phyloP scores from a whole-genome alignment of 768 basidiomycete genomes.

The Porphyrellus cyaneotinctus region DNA sequence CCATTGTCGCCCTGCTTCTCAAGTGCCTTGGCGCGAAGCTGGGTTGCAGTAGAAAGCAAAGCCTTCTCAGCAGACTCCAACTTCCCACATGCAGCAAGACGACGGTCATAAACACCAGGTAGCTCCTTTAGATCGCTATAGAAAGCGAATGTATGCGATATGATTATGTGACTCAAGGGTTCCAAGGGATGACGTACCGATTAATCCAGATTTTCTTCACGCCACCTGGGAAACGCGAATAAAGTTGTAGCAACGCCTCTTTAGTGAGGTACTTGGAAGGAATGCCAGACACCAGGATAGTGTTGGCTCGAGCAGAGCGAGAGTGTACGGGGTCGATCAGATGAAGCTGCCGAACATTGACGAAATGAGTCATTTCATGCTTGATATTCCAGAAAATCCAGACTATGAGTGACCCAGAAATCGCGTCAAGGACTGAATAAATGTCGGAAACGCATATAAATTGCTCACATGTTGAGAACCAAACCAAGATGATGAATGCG shows the following conservation, averaged over 20 bases:
- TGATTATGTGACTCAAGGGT: background rate
- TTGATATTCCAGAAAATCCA: constrained; percentile 87
- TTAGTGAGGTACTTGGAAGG: constrained; percentile 75
- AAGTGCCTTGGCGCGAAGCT: constrained; percentile 55
- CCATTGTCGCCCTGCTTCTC: constrained; percentile 38
- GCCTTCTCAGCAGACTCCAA: constrained; percentile 85
- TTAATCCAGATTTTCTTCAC: constrained; percentile 92
- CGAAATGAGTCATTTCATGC: constrained; percentile 75
- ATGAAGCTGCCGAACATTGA: constrained; percentile 75
- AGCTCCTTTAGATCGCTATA: constrained; percentile 78
- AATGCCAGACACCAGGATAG: constrained; percentile 87
- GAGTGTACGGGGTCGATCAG: constrained; percentile 74
- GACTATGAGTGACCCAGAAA: constrained; percentile 36
- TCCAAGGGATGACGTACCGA: constrained; percentile 40
- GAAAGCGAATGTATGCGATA: background rate
- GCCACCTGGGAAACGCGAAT: constrained; percentile 84
- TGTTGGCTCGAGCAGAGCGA: constrained; percentile 79
- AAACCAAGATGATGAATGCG: constrained; percentile 76
- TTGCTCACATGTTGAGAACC: constrained; percentile 69
- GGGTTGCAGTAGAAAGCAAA: constrained; percentile 71
- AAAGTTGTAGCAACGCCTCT: constrained; percentile 59
- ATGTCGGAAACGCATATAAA: background rate
- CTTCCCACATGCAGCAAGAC: constrained; percentile 66
- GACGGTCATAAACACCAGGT: constrained; percentile 76
- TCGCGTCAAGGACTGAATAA: background rate